A percentile compares a stretch with the other conserved stretches of the same genome.
phyloP scores from a whole-genome alignment of 1,284 basidiomycete species.

The Pseudozyma thailandica region DNA sequence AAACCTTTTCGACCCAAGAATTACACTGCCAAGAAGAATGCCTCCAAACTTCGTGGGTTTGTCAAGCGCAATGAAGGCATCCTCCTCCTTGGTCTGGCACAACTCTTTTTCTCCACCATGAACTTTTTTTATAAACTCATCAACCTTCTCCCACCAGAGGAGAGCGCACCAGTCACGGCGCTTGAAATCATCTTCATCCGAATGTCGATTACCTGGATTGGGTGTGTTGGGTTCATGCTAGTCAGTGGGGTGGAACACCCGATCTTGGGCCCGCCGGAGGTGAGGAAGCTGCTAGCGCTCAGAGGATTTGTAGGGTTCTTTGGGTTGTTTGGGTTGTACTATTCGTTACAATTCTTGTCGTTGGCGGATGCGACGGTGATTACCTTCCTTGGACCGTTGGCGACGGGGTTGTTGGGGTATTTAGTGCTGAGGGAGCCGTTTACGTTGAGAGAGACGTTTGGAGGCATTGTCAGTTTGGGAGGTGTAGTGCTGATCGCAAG shows the following conservation, averaged over 20 bases:
- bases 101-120: constrained; percentile 69
- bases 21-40: constrained; percentile 25
- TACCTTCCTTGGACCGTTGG: constrained; percentile 78
- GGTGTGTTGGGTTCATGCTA: constrained; percentile 59
- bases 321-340: constrained; percentile 74
- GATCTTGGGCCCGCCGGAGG: constrained; percentile 76
- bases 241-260: constrained; percentile 74
- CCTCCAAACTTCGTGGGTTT: constrained; percentile 26
- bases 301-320: constrained; percentile 76
- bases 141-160: constrained; percentile 72
- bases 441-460: constrained; percentile 74
- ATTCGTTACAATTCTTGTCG: constrained; percentile 76
- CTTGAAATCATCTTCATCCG: constrained; percentile 72
- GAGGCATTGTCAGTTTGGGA: constrained; percentile 75
- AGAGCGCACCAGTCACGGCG: constrained; percentile 32
- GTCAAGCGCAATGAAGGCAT: constrained; percentile 46
- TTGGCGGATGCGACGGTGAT: constrained; percentile 81
- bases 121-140: constrained; percentile 75
- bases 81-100: constrained; percentile 36
- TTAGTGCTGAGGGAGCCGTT: constrained; percentile 77
- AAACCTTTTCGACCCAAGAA: constrained; percentile 44
- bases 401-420: constrained; percentile 77
- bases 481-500: constrained; percentile 75
- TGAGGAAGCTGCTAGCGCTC: constrained; percentile 73
- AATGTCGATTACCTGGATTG: constrained; percentile 71